Conservation (phyloP, 2,329 filamentous ascomycete genomes). For the Rhexocercosporidium sp. region DNA sequence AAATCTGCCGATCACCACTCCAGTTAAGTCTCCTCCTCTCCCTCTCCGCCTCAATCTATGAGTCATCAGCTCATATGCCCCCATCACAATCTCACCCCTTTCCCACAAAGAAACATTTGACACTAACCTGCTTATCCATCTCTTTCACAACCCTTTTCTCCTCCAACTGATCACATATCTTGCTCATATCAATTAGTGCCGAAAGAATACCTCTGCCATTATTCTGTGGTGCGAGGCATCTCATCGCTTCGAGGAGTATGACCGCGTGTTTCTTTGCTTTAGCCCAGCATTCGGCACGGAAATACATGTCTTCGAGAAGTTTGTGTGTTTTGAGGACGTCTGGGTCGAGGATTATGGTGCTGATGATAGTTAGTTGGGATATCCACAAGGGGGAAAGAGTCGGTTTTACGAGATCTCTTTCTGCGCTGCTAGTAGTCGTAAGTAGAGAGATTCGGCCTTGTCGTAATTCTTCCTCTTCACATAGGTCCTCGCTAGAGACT, state of each 20-base stretch:
- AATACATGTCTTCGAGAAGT: not conserved
- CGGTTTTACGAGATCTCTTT: not conserved
- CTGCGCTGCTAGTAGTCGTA: not conserved
- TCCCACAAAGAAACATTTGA: not conserved
- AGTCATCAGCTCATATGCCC: not conserved
- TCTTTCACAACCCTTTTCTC: not conserved
- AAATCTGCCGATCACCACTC: not conserved
- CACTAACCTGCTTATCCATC: not conserved
- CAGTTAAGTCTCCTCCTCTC: not conserved
- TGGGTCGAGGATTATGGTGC: not conserved
- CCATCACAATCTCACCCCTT: not conserved
- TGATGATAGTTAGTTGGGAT: not conserved
- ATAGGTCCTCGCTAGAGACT: not conserved
- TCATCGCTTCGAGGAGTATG: not conserved
- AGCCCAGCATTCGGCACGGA: not conserved
- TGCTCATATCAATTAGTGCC: not conserved
- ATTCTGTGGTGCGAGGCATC: not conserved
- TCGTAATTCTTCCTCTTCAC: not conserved
- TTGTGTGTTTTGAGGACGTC: not conserved
- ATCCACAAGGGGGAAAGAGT: not conserved
- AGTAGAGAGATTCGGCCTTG: not conserved
- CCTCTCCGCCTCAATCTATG: not conserved
- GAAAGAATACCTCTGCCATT: not conserved
- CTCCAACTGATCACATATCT: not conserved
- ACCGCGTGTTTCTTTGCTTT: not conserved